Evolutionary conservation across 352 stramenopile genomes (phyloP), one percentile per base, ranked within the genome.

Genomic region (Globisporangium cylindrosporum): DNA sequence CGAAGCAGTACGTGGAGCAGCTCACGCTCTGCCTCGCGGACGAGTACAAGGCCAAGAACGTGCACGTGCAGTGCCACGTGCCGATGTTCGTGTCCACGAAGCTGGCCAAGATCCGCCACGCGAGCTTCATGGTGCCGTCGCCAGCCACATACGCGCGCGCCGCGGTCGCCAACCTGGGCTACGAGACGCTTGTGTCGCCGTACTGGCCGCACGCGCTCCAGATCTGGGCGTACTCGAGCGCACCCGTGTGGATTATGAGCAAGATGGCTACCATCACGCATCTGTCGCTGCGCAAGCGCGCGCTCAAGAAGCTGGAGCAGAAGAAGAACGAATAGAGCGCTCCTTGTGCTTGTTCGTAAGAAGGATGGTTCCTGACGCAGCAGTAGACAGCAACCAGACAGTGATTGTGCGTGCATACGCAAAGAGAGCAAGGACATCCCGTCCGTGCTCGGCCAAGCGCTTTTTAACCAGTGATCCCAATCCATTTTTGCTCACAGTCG

Each of bases 11-110:
- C 75, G 91, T 99, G 61, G 94, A 99, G 76, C 95, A 98, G 77
- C 97, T 99, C 73, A 98, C 97, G 61, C 79, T 97, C 62, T 98
- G 92, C 49, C 83, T 99, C 25, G 88, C 98, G 68, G 92, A 86
- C 41, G 98, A 99, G 82, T 98, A 98, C 78, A 88, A 85, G 67
- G 73, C 76, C 48, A 98, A 98, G 82, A 94, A 94, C 71, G 87
- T 97, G 70, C 89, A 91, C 71, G 89, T 99, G 29, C 97, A 99
- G 79, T 99, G 96, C 82, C 98, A 99, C 75, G 93, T 98, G 72
- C 98, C 98, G 36, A 98, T 99, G 82, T 99, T 99, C 71, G 97
- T 99, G 66, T 97, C 97, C 41, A 99, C 98, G 27, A 99, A 99
- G 84, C 81, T 99, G 57, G 96, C 97, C 64, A 99, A 99, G 82